These are phyloP conservation scores for Entelexis sorbosivorans DNA, from an alignment of 1,139 yeast species.

Conservation along the genomic window DNA sequence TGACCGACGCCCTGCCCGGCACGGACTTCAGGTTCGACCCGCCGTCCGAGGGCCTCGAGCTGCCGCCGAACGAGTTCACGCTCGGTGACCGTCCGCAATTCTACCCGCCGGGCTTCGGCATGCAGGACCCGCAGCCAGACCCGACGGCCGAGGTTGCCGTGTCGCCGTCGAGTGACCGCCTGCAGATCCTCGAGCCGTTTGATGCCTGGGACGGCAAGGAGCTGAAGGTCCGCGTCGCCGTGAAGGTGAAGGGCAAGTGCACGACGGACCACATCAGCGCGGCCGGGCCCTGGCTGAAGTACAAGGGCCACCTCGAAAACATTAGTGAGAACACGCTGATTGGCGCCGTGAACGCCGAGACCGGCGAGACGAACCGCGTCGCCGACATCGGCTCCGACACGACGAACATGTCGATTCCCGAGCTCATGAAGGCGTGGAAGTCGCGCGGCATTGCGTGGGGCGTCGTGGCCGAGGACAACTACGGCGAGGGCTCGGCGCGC, in stretches of 20 bases:
- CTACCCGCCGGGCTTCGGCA: constrained; percentile 43
- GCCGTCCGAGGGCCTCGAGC: constrained; percentile 71
- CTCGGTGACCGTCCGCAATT: constrained; percentile 63
- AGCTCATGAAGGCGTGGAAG: constrained; percentile 92
- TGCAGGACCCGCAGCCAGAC: constrained; percentile 51
- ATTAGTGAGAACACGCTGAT: constrained; percentile 89
- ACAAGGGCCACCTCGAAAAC: constrained; percentile 94
- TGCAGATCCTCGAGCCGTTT: constrained; percentile 84
- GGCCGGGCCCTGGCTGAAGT: constrained; percentile 98
- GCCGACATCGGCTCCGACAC: constrained; percentile 77
- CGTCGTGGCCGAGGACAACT: constrained; percentile 93
- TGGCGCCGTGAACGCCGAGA: constrained; percentile 94
- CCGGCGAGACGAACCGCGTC: constrained; percentile 88
- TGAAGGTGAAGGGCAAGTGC: constrained; percentile 95
- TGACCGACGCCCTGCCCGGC: constrained; percentile 59
- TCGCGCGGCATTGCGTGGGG: constrained; percentile 76
- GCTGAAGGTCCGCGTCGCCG: constrained; percentile 56
- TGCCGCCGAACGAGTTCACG: constrained; percentile 73
- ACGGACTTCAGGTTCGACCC: constrained; percentile 54
- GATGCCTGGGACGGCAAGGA: constrained; percentile 78
- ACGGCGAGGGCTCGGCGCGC: constrained; percentile 98
- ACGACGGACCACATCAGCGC: constrained; percentile 98
- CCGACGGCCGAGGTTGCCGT: constrained; percentile 61
- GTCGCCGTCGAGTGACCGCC: constrained; percentile 66
- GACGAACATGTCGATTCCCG: constrained; percentile 67